These are phyloP conservation scores for Blastobotrys peoriensis DNA, from an alignment of 805 yeast species.

Conservation along the genomic window DNA sequence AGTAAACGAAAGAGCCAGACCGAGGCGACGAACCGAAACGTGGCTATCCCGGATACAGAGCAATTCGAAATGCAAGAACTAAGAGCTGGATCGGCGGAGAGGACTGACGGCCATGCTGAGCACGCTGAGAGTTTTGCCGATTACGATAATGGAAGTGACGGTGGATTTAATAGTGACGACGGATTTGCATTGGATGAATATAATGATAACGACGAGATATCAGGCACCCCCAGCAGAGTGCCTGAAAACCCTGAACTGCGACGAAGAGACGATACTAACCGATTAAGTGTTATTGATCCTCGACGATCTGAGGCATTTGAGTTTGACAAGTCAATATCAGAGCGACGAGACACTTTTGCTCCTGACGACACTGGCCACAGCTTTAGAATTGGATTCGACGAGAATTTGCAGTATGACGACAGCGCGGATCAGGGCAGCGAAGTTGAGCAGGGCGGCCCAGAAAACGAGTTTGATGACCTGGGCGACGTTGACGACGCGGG, in stretches of 20 bases:
- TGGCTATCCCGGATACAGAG: too few species aligned
- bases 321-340: background rate
- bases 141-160: background rate
- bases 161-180: background rate
- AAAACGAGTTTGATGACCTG: background rate
- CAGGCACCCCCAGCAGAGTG: too few species aligned
- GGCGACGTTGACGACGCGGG: background rate
- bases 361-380: background rate
- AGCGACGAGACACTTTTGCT: background rate
- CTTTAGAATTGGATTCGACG: constrained; percentile 1
- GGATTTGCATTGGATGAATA: background rate
- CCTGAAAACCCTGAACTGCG: background rate
- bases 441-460: constrained; percentile 3
- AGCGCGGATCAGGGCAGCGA: too few species aligned
- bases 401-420: too few species aligned
- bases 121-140: background rate
- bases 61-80: too few species aligned
- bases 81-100: background rate
- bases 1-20: background rate
- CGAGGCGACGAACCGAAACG: too few species aligned
- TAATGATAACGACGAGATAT: too few species aligned
- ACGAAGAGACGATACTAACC: background rate
- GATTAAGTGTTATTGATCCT: constrained; percentile 4
- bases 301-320: constrained; percentile 8
- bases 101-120: background rate